These are phyloP conservation scores for Oxalis stricta DNA, from an alignment of 441 rosid species.

Conservation along the genomic window DNA sequence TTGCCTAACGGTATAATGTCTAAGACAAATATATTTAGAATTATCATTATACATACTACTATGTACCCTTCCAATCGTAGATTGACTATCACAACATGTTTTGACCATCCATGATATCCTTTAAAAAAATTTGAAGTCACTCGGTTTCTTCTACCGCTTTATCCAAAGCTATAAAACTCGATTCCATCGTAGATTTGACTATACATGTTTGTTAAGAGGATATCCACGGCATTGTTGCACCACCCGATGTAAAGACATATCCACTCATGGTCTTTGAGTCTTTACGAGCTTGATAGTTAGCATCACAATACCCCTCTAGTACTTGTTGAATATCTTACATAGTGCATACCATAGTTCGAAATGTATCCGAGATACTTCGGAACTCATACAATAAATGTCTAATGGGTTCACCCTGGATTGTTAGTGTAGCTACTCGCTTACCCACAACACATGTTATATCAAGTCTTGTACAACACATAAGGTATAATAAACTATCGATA, in stretches of 20 bases:
- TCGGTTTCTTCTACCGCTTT: no score
- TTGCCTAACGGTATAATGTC: no score
- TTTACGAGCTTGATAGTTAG: not conserved
- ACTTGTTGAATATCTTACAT: not conserved
- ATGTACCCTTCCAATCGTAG: no score
- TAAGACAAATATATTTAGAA: no score
- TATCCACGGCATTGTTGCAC: no score
- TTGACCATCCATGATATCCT: not conserved
- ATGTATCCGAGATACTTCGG: not conserved
- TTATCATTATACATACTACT: no score
- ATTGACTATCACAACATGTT: no score
- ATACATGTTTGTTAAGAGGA: no score
- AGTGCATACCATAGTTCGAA: not conserved
- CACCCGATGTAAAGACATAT: no score
- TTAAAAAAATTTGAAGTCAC: no score
- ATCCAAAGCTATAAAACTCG: no score
- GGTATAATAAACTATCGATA: not conserved
- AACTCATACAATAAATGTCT: not conserved
- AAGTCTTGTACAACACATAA: not conserved
- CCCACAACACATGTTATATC: not conserved
- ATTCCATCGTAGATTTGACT: no score
- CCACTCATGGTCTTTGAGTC: not conserved
- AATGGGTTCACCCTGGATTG: not conserved
- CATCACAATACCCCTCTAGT: not conserved
- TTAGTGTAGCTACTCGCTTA: not conserved